These are phyloP conservation scores for Septoria linicola DNA, from an alignment of 2,329 filamentous ascomycete genomes.

Conservation along the genomic window DNA sequence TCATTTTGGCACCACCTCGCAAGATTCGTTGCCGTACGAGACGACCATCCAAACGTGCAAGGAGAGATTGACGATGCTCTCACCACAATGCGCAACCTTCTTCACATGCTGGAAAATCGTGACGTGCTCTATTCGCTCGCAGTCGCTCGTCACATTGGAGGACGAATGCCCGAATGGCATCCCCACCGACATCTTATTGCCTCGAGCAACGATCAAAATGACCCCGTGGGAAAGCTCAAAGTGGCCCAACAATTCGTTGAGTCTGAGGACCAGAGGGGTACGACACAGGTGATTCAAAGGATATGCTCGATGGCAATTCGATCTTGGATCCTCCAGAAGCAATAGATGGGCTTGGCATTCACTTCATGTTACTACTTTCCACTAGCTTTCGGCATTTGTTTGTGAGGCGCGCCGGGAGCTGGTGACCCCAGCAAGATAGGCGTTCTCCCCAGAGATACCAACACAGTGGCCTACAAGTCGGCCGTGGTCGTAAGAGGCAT, in stretches of 20 bases:
- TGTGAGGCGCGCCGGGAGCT: too few species aligned
- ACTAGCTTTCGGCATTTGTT: neutral
- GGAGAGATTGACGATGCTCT: constrained; percentile 65
- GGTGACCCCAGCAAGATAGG: too few species aligned
- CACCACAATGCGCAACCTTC: constrained; percentile 63
- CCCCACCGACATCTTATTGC: constrained; percentile 31
- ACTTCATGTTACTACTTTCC: constrained; percentile 9
- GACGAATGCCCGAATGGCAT: constrained; percentile 51
- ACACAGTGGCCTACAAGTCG: too few species aligned
- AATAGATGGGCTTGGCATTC: constrained; percentile 19
- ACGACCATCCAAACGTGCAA: constrained; percentile 53
- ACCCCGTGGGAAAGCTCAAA: constrained; percentile 46
- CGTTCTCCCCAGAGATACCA: too few species aligned
- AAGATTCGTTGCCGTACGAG: constrained; percentile 65
- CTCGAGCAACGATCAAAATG: constrained; percentile 39
- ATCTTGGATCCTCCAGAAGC: constrained; percentile 42
- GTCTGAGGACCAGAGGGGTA: constrained; percentile 46
- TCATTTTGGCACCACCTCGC: constrained; percentile 82
- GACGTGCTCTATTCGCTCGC: constrained; percentile 89
- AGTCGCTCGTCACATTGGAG: constrained; percentile 71
- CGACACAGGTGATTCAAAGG: constrained; percentile 50
- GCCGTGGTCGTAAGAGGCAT: too few species aligned
- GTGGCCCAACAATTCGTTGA: constrained; percentile 52
- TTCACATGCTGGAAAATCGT: constrained; percentile 80
- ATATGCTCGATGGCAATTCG: constrained; percentile 52